A percentile compares a stretch with the other conserved stretches of the same genome.
Evolutionary conservation across 495 filamentous ascomycete species (phyloP).

Genomic region (Paragyromitra xinjiangensis): DNA sequence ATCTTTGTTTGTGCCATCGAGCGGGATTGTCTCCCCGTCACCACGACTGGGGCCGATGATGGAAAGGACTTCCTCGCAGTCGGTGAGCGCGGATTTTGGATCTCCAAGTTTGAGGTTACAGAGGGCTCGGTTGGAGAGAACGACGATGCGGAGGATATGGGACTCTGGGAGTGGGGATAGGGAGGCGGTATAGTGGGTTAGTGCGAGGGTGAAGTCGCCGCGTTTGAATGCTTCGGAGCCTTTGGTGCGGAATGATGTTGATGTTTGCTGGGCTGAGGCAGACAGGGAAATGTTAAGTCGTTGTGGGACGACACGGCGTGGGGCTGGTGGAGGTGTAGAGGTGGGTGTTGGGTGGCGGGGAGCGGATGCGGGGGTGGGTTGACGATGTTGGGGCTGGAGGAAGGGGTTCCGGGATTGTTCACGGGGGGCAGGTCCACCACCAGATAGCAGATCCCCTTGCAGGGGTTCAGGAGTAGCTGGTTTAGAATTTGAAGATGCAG

Average conservation of each 20-base stretch:
- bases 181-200: constrained; percentile 80
- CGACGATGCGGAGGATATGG: constrained; percentile 85
- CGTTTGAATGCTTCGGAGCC: constrained; percentile 91
- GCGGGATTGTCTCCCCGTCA: constrained; percentile 74
- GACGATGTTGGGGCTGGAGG: constrained; percentile 39
- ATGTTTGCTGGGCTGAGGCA: constrained; percentile 72
- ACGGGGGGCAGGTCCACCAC: constrained; percentile 6
- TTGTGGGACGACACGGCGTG: constrained; percentile 59
- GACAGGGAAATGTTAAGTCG: constrained; percentile 68
- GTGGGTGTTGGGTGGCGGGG: constrained; percentile 30
- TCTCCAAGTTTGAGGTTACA: constrained; percentile 89
- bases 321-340: constrained; percentile 40
- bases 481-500: constrained; percentile 55
- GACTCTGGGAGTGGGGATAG: constrained; percentile 75
- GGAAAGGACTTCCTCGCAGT: constrained; percentile 80
- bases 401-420: constrained; percentile 52
- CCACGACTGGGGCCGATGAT: constrained; percentile 83
- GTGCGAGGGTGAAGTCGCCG: constrained; percentile 87
- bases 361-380: constrained; percentile 27
- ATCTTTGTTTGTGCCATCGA: constrained; percentile 71
- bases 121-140: constrained; percentile 91
- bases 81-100: constrained; percentile 80
- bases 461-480: constrained; percentile 61
- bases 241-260: constrained; percentile 75
- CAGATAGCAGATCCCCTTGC: constrained; percentile 49